Conservation (phyloP, 768 basidiomycete species). For the Trametes villosa region DNA sequence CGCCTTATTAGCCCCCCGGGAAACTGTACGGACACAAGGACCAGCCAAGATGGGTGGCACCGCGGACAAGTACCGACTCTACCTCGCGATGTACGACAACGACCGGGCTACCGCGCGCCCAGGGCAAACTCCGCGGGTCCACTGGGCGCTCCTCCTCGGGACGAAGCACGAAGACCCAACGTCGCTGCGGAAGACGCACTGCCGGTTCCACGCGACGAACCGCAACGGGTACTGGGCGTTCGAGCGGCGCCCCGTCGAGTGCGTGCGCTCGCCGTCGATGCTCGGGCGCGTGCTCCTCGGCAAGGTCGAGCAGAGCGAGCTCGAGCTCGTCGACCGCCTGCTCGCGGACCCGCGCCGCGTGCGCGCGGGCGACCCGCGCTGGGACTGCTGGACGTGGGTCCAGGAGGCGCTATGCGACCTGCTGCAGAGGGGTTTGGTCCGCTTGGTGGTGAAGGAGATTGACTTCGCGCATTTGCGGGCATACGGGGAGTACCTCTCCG, state of each 20-base stretch:
- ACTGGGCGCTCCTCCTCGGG: slow-evolving; percentile 22
- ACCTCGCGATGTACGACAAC: slow-evolving; percentile 21
- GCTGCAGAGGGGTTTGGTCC: not conserved
- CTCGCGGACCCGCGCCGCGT: slow-evolving; percentile 8
- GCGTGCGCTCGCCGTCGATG: slow-evolving; percentile 23
- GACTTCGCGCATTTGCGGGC: slow-evolving; percentile 10
- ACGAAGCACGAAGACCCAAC: slow-evolving; percentile 15
- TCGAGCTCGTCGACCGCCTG: not conserved
- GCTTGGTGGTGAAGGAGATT: not conserved
- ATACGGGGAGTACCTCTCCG: slow-evolving; percentile 9
- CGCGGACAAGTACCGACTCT: slow-evolving; percentile 19
- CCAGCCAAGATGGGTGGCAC: slow-evolving; percentile 3
- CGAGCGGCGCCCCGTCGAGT: slow-evolving; percentile 17
- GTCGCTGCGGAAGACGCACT: slow-evolving; percentile 8
- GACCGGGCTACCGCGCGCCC: not conserved
- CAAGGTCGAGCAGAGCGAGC: slow-evolving; percentile 7
- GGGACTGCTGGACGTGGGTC: slow-evolving; percentile 23
- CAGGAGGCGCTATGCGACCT: slow-evolving; percentile 18
- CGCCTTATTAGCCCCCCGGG: not conserved
- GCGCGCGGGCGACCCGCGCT: slow-evolving; percentile 1
- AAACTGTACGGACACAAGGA: not conserved
- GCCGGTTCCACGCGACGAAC: slow-evolving; percentile 22
- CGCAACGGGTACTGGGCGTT: slow-evolving; percentile 15
- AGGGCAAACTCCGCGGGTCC: not conserved
- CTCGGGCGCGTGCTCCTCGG: slow-evolving; percentile 19